A percentile compares a stretch with the other conserved stretches of the same genome.
phyloP scores from a whole-genome alignment of 179 eudicot species.

The Beta lomatogona region DNA sequence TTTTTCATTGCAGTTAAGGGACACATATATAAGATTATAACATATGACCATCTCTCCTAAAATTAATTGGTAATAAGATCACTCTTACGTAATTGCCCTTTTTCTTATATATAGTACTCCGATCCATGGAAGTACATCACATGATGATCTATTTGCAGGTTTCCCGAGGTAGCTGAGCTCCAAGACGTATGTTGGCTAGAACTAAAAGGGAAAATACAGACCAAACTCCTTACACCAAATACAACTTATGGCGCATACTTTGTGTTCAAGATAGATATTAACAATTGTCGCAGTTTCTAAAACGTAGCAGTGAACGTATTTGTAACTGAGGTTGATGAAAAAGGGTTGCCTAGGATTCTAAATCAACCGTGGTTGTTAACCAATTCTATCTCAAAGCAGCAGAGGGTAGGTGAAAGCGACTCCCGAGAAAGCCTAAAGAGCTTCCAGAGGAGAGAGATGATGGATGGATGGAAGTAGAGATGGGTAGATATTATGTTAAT shows the following conservation, averaged over 20 bases:
- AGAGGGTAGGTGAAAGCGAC: too few relatives aligned
- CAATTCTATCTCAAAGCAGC: not conserved
- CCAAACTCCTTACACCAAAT: slow-evolving; percentile 21
- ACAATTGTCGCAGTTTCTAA: not conserved
- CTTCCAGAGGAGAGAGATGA: slow-evolving; percentile 29
- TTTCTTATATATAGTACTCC: too few relatives aligned
- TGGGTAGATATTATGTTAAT: slow-evolving; percentile 38
- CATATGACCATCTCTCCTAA: too few relatives aligned
- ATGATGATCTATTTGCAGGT: slow-evolving; percentile 16
- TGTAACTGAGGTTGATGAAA: slow-evolving; percentile 6
- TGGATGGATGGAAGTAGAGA: slow-evolving; percentile 45
- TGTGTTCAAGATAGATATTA: slow-evolving; percentile 7
- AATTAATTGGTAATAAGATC: too few relatives aligned
- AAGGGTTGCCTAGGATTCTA: not conserved
- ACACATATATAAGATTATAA: too few relatives aligned
- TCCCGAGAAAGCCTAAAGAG: not conserved
- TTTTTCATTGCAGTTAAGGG: too few relatives aligned
- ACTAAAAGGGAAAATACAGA: slow-evolving; percentile 25
- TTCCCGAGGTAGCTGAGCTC: slow-evolving; percentile 29
- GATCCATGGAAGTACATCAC: not conserved
- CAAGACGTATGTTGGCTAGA: slow-evolving; percentile 27
- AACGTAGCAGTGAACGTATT: slow-evolving; percentile 5
- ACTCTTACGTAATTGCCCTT: too few relatives aligned
- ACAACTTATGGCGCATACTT: slow-evolving; percentile 29
- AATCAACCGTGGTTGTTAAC: not conserved